Base-by-base conservation (phyloP, 352 stramenopile species). In the Phytophthora sp. region DNA sequence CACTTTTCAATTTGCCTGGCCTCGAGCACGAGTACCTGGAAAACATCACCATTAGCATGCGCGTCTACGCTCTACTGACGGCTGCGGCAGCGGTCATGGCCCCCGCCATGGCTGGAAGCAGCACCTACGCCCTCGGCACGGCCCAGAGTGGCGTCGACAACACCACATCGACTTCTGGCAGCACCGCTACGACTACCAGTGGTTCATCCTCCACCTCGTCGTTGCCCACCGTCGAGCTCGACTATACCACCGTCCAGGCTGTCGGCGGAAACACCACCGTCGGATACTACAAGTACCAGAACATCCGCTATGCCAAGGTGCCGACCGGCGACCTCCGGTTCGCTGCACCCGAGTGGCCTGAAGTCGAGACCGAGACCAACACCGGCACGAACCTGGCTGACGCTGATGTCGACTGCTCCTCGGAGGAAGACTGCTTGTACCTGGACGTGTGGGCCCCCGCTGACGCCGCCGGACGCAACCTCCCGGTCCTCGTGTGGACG, bases 281-380 rank as follows among this genome's bases (percentile, higher is more conserved):
- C 54, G 66, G 60, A 0, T 70, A 74, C 60, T 70, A 74, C 60
- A 74, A 71, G 32, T 74, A 61, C 45, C 66, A 74, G 54, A 70
- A 74, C 54, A 74, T 74, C 38, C 66, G 66, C 18, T 70, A 53
- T 54, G 66, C 66, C 26, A 55, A 63, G 21, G 41, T 46, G 3
- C 66, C 66, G 0, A 74, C 66, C 5, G 66, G 66, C 2, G 54
- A 66, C 39, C 60, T 74, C 4, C 66, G 60, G 17, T 74, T 74
- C 30, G 60, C 60, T 12, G 57, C 57, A 3, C 57, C 64, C 1
- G 20, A 68, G 24, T 73, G 52, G 52, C 57, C 64, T 1, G 32
- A 55, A 7, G 15, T 64, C 1, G 64, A 73, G 34, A 70, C 53
- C 0, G 60, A 59, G 26, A 59, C 60, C 20, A 76, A 68, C 56